A percentile compares a stretch with the other conserved stretches of the same genome.
These are phyloP conservation scores for Talaromyces adpressus DNA, from an alignment of 495 filamentous ascomycete genomes.

Conservation along the genomic window DNA sequence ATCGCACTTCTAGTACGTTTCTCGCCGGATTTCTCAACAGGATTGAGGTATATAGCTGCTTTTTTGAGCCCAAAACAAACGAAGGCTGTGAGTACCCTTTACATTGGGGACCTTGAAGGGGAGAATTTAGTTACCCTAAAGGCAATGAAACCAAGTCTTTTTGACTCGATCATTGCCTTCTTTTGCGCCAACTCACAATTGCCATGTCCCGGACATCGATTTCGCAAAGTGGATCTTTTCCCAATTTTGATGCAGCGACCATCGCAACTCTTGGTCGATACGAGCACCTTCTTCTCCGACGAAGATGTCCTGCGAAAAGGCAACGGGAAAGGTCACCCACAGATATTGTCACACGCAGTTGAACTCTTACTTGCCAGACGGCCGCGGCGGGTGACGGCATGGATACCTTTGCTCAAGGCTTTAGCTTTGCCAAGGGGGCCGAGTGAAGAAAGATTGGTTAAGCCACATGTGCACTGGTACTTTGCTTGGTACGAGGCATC, in stretches of 20 bases:
- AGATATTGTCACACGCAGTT: conserved; percentile 35
- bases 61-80: conserved; percentile 26
- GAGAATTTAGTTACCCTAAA: conserved; percentile 18
- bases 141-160: conserved; percentile 31
- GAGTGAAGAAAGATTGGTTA: conserved; percentile 11
- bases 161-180: conserved; percentile 43
- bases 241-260: conserved; percentile 19
- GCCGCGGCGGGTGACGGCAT: conserved; percentile 27
- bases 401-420: conserved; percentile 30
- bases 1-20: conserved; percentile 42
- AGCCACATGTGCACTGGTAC: conserved; percentile 23
- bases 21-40: conserved; percentile 29
- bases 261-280: conserved; percentile 4
- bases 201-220: conserved; percentile 12
- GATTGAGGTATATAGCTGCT: conserved; percentile 36
- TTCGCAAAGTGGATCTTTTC: conserved; percentile 24
- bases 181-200: conserved; percentile 27
- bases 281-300: conserved; percentile 17
- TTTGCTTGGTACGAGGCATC: conserved; percentile 37
- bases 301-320: conserved; percentile 9
- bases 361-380: conserved; percentile 28
- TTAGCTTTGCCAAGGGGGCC: conserved; percentile 18
- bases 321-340: conserved; percentile 15
- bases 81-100: conserved; percentile 25
- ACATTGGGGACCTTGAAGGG: conserved; percentile 12